A percentile compares a stretch with the other conserved stretches of the same genome.
These are phyloP conservation scores for Alectoria sarmentosa DNA, from an alignment of 495 filamentous ascomycete genomes.

Conservation along the genomic window DNA sequence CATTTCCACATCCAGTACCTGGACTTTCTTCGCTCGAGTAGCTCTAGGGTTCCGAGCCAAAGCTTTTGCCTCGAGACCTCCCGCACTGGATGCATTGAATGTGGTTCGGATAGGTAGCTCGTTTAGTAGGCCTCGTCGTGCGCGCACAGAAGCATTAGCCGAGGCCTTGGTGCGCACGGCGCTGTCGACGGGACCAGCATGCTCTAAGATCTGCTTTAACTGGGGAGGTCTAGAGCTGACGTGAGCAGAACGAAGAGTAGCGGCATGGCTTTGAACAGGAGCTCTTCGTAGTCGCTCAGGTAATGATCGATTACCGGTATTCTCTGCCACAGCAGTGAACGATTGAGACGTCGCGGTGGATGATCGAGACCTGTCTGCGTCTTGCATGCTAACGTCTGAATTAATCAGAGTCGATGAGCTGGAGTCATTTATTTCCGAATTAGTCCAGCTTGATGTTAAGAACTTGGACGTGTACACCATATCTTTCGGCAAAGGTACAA, in stretches of 20 bases:
- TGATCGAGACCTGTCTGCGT: not conserved
- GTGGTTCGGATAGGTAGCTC: slow-evolving; percentile 22
- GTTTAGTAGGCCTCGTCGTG: slow-evolving; percentile 22
- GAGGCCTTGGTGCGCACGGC: not conserved
- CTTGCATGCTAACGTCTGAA: not conserved
- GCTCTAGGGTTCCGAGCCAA: slow-evolving; percentile 18
- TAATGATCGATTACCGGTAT: not conserved
- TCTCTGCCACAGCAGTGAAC: not conserved
- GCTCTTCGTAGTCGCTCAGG: slow-evolving; percentile 14
- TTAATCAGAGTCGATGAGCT: not conserved
- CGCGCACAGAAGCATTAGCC: slow-evolving; percentile 7
- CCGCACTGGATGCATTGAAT: not conserved
- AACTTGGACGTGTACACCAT: slow-evolving; percentile 52
- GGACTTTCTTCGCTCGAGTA: slow-evolving; percentile 20
- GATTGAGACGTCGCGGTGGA: not conserved
- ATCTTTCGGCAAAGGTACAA: slow-evolving; percentile 60
- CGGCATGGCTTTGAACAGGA: slow-evolving; percentile 24
- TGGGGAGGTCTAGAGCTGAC: slow-evolving; percentile 8
- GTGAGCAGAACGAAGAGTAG: slow-evolving; percentile 24
- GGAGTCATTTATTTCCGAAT: not conserved
- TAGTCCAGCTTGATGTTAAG: not conserved
- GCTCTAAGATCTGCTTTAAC: not conserved
- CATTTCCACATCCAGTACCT: slow-evolving; percentile 11
- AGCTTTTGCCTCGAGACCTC: slow-evolving; percentile 12
- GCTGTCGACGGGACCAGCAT: not conserved